Evolutionary conservation across 768 basidiomycete species (phyloP), one percentile per base, ranked within the genome.

Genomic region (Rhodocollybia butyracea): DNA sequence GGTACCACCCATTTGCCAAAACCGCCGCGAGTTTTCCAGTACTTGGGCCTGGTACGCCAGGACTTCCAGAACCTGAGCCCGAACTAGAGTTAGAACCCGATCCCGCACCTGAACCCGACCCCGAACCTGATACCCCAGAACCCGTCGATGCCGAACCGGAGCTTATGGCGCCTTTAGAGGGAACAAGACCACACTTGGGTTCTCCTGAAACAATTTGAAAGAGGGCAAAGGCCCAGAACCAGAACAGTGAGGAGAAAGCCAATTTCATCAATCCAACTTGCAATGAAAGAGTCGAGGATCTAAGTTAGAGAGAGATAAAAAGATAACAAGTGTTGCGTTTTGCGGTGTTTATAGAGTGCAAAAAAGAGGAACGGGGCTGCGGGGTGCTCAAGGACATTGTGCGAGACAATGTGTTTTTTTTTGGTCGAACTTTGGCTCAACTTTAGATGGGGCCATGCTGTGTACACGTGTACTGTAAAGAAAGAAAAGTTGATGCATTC

Each of bases 1-100:
- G 73, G 59, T 78, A 83, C 82, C 82, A 86, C 2, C 77, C 76
- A 30, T 79, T 69, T 3, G 80, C 75, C 17, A 84, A 59, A n/a
- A 75, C 71, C 30, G 72, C 70, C 3, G 62, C 66, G 12, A 58
- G 26, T 15, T 50, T 34, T 17, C 34, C 48, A 38, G 15, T 13
- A 12, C 15, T 10, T 6, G 39, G 21, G n/a, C 39, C 39, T 6
- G 39, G 21, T 40, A 40, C 39, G n/a, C 39, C 39, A 19, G 39
- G n/a, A n/a, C n/a, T n/a, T n/a, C n/a, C n/a, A n/a, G n/a, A n/a
- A n/a, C 39, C 15, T 10, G 41, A 42, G 38, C 43, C 51, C 26
- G 45, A 53, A 19, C 54, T 40, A 22, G 59, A 34, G 15, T n/a
- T n/a, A n/a, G 51, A 26, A 12, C 34, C 42, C 26, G 34, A 21